Evolutionary conservation across 2,329 filamentous ascomycete genomes (phyloP), one percentile per base, ranked within the genome.

Genomic region (Microascus cirrosus): DNA sequence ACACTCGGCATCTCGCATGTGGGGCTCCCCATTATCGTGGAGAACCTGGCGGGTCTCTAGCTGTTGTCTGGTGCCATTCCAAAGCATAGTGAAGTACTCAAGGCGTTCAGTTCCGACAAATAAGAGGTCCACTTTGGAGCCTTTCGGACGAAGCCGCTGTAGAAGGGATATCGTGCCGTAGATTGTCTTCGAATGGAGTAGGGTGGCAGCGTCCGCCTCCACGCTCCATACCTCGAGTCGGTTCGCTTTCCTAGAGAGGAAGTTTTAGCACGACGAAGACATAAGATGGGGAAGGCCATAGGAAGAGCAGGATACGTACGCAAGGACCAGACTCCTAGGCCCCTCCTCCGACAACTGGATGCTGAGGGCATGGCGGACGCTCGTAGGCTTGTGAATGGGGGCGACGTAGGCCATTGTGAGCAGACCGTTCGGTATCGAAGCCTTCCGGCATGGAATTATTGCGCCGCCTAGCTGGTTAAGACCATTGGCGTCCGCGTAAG

Each of bases 41-140:
- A 82, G 79, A 1, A 72, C 65, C 63, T 79, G 74, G 24, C 79
- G 68, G 0, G 78, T 81, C 10, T 80, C 75, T 2, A 86, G 70
- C 59, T 74, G 69, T 22, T 71, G 71, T 4, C 67, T 75, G 68
- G 80, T 71, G 0, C 78, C 66, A 64, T 96, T 85, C 92, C 94
- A 99, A 18, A 80, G 84, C 22, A 96, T 71, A 1, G 90, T 95
- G 70, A 97, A 96, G 73, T 96, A 97, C 65, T 91, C 86, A 64
- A 89, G 88, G 58, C 88, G 84, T 68, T 96, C 88, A 53, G 94
- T 99, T 55, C 91, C 93, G 59, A 99, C 81, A 68, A 99, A 96
- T 60, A 99, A 82, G 61, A 96, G 83, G 64, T 97, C 91, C 54
- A 85, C 90, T 5, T 78, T 72, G 32, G 86, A 85, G 63, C 89